Evolutionary conservation across 139 green algal species (phyloP), one percentile per base, ranked within the genome.

Genomic region (Trebouxia sp.): DNA sequence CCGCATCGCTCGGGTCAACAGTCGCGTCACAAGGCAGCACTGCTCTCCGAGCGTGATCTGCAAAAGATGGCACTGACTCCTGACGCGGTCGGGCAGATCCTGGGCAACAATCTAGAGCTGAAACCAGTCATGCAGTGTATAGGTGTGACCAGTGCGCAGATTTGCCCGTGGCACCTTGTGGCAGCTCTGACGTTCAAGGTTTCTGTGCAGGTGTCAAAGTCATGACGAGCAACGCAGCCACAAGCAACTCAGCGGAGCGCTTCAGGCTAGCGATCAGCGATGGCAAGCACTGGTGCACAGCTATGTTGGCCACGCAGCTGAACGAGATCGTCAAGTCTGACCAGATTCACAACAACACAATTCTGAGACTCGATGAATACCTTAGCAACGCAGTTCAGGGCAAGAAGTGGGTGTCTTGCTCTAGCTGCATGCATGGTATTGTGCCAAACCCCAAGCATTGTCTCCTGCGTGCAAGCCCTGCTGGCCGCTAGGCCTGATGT

Each of bases 281-380:
- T 62, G 92, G 92, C 12, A 20, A 80, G 53, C 53, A 85, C 43
- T 85, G 58, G 37, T 82, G 83, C 30, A 85, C 84, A 20, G 87
- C 87, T 26, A 96, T 98, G 90, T 79, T 97, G 32, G 90, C 94
- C 15, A 93, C 89, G 0, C 92, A 98, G 86, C 77, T 98, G 28
- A 89, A 89, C 26, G 80, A 93, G 0, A 47, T 92, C 14, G 86
- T 92, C 5, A 76, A 85, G 12, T 42, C 58, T 3, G 58, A 82
- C 20, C 12, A 81, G 2, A 35, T 98, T 0, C 45, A 75, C 10
- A 80, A 89, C 22, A 84, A 85, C 80, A 37, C 45, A 11, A 28
- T 84, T n/a, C 39, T 80, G 32, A 30, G 80, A 41, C 72, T 84
- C 32, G 35, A 81, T 12, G 72, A 81, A 11, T 78, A 70, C 43